Evolutionary conservation across 768 basidiomycete genomes (phyloP), one percentile per base, ranked within the genome.

Genomic region (Phanerochaete sordida): DNA sequence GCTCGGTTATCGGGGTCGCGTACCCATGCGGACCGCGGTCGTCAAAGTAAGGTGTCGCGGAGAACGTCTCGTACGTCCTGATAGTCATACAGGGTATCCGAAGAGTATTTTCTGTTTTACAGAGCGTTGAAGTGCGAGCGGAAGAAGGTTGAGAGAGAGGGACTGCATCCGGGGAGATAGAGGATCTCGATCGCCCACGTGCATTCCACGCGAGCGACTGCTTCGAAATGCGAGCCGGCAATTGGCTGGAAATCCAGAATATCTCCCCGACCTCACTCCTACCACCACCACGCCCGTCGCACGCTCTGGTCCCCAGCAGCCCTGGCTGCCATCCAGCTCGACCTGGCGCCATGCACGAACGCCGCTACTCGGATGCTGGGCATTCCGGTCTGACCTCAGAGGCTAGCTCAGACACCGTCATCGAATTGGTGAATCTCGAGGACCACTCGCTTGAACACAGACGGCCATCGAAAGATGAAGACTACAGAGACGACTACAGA

Each of bases 1-100:
- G 79, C 70, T 92, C 87, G n/a, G 87, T 85, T 60, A 92, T 89
- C 46, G 90, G 90, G 66, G 90, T 83, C 9, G 91, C 88, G 49
- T 80, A 81, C 1, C 89, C 90, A 68, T 87, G 79, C 9, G 72
- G 60, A 2, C 90, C 90, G 58, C 90, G 81, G 68, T 92, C 90
- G 62, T 84, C 83, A 68, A 93, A 93, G 74, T 90, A 91, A 2
- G 87, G 74, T 12, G 84, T 79, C 26, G 86, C 79, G 0, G 91
- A 92, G 74, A 92, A 92, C 1, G 90, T 89, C 31, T 64, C 64
- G 66, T 65, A 64, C 62, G 62, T 62, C 61, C 58, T 54, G 47
- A 24, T 33, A 19, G 59, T 26, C 58, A 58, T 59, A 63, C 35
- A 27, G 21, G 48, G 8, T 43, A 43, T 43, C 39, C 19, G 39